Conservation (phyloP, 768 basidiomycete genomes). For the Pulveroboletus sp. region DNA sequence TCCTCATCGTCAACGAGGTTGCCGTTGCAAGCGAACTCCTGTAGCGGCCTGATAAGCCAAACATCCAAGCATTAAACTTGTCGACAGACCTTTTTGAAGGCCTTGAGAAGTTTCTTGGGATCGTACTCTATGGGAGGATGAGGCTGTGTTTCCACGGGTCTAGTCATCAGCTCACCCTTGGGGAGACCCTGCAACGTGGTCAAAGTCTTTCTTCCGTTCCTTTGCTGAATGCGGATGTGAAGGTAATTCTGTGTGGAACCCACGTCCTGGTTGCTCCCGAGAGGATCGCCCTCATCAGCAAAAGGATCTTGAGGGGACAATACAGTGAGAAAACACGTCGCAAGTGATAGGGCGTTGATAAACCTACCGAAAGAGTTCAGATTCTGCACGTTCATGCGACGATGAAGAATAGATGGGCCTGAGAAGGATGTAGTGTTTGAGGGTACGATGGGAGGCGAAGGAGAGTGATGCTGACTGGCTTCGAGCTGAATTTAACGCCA, state of each 20-base stretch:
- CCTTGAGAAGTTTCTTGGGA: slow-evolving; percentile 95
- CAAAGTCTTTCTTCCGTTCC: slow-evolving; percentile 97
- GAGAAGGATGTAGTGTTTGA: slow-evolving; percentile 44
- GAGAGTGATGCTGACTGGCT: slow-evolving; percentile 9
- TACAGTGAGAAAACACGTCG: slow-evolving; percentile 7
- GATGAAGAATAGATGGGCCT: slow-evolving; percentile 40
- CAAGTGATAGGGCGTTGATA: slow-evolving; percentile 12
- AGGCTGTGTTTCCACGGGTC: slow-evolving; percentile 12
- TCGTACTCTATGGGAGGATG: slow-evolving; percentile 71
- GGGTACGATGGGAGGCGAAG: slow-evolving; percentile 30
- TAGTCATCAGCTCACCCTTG: slow-evolving; percentile 52
- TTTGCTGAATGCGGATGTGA: slow-evolving; percentile 97
- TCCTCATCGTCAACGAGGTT: slow-evolving; percentile 93
- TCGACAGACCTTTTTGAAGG: slow-evolving; percentile 86
- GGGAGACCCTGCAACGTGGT: slow-evolving; percentile 96
- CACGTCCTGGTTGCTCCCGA: slow-evolving; percentile 67
- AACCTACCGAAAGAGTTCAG: slow-evolving; percentile 69
- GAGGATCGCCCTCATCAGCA: slow-evolving; percentile 88
- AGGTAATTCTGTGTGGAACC: slow-evolving; percentile 81
- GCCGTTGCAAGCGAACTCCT: slow-evolving; percentile 99
- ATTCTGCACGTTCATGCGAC: slow-evolving; percentile 95
- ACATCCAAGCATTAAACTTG: neutral
- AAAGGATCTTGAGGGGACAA: slow-evolving; percentile 70
- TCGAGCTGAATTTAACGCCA: slow-evolving; percentile 21
- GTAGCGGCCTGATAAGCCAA: slow-evolving; percentile 8